These are phyloP conservation scores for Sporothrix humicola DNA, from an alignment of 2,329 filamentous ascomycete species.

Conservation along the genomic window DNA sequence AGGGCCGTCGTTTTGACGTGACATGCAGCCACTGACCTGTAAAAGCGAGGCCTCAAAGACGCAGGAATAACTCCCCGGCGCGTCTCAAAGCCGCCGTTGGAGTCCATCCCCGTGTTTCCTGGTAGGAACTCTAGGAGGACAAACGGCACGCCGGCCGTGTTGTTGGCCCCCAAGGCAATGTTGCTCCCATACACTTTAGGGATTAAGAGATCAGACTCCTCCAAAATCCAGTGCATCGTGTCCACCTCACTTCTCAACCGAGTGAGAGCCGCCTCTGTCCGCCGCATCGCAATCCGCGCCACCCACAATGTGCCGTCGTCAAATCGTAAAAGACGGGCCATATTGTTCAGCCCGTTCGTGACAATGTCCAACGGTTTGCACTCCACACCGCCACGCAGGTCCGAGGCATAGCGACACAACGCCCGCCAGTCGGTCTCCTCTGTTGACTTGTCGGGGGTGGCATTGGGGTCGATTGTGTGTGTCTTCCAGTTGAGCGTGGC, in stretches of 20 bases:
- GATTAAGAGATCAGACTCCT: no score
- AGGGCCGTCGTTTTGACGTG: conserved; percentile 35
- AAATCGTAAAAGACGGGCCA: conserved; percentile 30
- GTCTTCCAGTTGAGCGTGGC: conserved; percentile 35
- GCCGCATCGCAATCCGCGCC: conserved; percentile 31
- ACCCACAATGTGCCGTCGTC: conserved; percentile 31
- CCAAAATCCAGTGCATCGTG: no score
- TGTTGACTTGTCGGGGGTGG: conserved; percentile 24
- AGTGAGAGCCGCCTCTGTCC: no score
- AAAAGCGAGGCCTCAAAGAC: conserved; percentile 30
- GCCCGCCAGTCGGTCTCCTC: conserved; percentile 29
- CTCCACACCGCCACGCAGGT: no score
- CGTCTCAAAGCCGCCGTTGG: conserved; percentile 37
- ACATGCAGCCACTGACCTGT: conserved; percentile 34
- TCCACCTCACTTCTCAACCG: no score
- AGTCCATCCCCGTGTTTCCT: conserved; percentile 41
- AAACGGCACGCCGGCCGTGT: no score
- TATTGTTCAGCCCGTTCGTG: conserved; percentile 32
- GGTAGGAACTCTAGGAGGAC: no score
- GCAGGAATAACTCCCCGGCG: conserved; percentile 38
- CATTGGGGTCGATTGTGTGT: conserved; percentile 33
- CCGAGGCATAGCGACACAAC: no score
- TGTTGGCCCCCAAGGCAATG: no score
- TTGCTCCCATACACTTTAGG: no score
- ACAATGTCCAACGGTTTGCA: conserved; percentile 16